Base-by-base conservation (phyloP, 192 early-diverging fungal species). In the Jimgerdemannia flammicorona region DNA sequence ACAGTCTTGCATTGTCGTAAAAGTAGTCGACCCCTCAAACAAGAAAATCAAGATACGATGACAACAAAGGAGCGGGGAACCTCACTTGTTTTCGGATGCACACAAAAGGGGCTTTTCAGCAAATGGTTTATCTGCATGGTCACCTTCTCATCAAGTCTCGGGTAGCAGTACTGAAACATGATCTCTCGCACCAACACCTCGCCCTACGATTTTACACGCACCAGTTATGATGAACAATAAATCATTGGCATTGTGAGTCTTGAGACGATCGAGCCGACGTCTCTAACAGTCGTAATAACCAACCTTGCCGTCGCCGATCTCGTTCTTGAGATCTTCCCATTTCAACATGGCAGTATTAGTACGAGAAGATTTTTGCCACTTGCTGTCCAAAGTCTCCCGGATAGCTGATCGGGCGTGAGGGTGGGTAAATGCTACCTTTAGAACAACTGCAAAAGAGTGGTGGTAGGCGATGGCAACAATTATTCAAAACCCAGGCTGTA, bases 41-140 rank as follows among this genome's bases (percentile, higher is more conserved):
- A 29, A 29, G 29, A 29, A 29, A 29, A 29, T 29, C 29, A 29
- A 29, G 29, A 29, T 43, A 19, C 69, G 3, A 20, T 29, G 18
- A 59, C 44, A 1, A 18, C 44, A 40, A 73, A 41, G 49, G 29
- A 29, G 40, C 6, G 43, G n/a, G 29, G 29, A 19, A 39, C 66
- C 75, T 77, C 85, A 90, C 96, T 93, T 9, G 96, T 97, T 79
- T 93, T 95, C 20, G 97, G 97, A 76, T 99, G 97, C 29, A 97
- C 92, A 83, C 96, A 99, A 80, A 99, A 98, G 6, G 97, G 97
- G 76, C 91, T 91, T 80, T 99, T 99, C 40, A 99, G 88, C 87
- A 99, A 94, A 86, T 99, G 97, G 80, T 93, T 94, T 8, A 97
- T 88, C 44, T 93, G 90, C 17, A 90, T 93, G 2, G 95, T 91